Conservation (phyloP, 306 rosid species). For the Casuarina glauca region DNA sequence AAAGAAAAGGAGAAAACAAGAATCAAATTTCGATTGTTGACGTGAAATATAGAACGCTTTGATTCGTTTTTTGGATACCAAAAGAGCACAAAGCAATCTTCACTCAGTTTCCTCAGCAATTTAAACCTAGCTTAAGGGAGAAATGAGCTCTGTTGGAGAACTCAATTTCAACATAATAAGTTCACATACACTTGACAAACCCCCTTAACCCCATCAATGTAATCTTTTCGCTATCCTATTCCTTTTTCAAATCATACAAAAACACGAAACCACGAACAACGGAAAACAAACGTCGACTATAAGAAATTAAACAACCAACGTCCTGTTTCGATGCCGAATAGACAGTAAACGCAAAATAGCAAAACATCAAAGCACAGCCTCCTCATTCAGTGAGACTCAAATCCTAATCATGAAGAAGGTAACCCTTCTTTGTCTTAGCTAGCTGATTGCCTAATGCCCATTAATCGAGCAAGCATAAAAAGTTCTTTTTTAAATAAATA, state of each 20-base stretch:
- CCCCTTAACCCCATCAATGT: neutral
- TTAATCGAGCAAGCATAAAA: slow-evolving; percentile 12
- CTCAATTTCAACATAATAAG: neutral
- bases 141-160: neutral
- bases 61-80: neutral
- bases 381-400: slow-evolving; percentile 13
- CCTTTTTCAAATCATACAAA: neutral
- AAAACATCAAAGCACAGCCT: slow-evolving; percentile 22
- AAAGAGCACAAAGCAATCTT: neutral
- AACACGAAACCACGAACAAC: neutral
- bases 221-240: neutral
- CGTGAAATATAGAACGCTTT: neutral
- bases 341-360: neutral
- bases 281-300: neutral
- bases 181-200: neutral
- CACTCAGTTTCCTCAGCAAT: no score
- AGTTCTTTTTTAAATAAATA: neutral
- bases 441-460: neutral
- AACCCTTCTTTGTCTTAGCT: neutral
- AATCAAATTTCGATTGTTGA: neutral
- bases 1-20: neutral
- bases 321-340: neutral
- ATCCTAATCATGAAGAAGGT: neutral
- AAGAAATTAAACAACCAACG: slow-evolving; percentile 6
- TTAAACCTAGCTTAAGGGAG: neutral